Evolutionary conservation across 768 basidiomycete genomes (phyloP).

Genomic region (Russula olivacea): DNA sequence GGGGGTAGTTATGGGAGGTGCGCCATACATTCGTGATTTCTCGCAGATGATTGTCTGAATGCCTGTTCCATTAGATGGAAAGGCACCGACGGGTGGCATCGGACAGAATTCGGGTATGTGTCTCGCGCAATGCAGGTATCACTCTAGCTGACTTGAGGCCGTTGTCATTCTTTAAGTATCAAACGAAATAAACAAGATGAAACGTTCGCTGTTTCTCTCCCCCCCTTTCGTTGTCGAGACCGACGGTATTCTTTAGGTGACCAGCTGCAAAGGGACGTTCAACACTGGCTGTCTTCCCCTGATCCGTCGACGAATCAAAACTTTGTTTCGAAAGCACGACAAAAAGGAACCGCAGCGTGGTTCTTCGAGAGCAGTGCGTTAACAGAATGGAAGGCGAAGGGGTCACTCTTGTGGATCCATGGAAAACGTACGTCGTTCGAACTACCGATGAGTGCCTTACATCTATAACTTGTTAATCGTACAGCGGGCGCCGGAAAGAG

Average conservation of each 20-base stretch:
- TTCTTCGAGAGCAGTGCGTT: background rate
- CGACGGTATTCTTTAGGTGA: background rate
- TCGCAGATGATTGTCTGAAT: background rate
- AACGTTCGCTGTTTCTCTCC: background rate
- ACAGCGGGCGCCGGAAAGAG: slow-evolving; percentile 8
- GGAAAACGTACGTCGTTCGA: slow-evolving; percentile 1
- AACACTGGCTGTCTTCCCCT: background rate
- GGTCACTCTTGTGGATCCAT: background rate
- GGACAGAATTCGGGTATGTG: background rate
- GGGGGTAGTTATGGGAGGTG: background rate
- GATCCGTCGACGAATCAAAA: background rate
- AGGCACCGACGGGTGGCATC: background rate
- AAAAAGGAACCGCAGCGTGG: background rate
- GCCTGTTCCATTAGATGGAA: background rate
- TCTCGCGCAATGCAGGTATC: too few species aligned
- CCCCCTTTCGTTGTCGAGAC: background rate
- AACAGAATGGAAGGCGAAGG: background rate
- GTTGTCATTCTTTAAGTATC: background rate
- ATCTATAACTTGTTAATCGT: background rate
- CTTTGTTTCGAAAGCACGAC: background rate
- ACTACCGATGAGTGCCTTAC: too few species aligned
- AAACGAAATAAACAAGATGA: background rate
- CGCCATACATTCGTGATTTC: background rate
- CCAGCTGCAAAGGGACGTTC: background rate
- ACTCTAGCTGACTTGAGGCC: background rate